Conservation (phyloP, 2,329 filamentous ascomycete species). For the Claviceps cyperi region DNA sequence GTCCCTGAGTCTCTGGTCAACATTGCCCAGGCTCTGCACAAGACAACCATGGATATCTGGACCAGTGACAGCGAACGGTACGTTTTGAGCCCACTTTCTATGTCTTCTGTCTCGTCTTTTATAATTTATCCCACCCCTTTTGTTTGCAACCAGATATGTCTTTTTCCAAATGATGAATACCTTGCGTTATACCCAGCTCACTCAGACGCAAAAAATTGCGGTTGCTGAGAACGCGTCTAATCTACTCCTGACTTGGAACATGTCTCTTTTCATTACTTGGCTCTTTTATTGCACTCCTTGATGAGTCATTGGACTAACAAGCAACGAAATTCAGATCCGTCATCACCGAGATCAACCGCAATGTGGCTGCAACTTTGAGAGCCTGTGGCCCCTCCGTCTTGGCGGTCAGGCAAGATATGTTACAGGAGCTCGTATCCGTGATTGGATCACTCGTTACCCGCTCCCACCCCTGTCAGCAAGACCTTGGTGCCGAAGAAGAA, state of each 20-base stretch:
- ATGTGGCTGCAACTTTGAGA: constrained; percentile 79
- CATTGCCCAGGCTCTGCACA: constrained; percentile 74
- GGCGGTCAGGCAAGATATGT: constrained; percentile 48
- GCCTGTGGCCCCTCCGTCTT: constrained; percentile 79
- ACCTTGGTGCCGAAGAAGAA: constrained; percentile 70
- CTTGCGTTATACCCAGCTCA: constrained; percentile 98
- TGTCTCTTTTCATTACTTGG: constrained; percentile 8
- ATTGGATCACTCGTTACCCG: constrained; percentile 72
- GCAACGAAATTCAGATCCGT: constrained; percentile 44
- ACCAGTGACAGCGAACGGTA: constrained; percentile 87
- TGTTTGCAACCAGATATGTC: background rate
- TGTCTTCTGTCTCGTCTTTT: constrained; percentile 6
- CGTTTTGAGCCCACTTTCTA: constrained; percentile 26
- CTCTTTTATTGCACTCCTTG: background rate
- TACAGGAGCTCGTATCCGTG: constrained; percentile 63
- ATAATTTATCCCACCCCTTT: constrained; percentile 2
- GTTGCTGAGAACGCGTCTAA: constrained; percentile 70
- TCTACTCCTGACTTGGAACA: constrained; percentile 21
- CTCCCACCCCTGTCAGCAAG: constrained; percentile 84
- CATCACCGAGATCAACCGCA: constrained; percentile 90
- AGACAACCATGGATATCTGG: constrained; percentile 74
- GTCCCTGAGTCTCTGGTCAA: constrained; percentile 69
- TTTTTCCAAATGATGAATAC: constrained; percentile 61
- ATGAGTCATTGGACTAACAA: background rate
- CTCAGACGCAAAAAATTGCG: constrained; percentile 77